A percentile compares a stretch with the other conserved stretches of the same genome.
These are phyloP conservation scores for Cardamine chenopodiifolia DNA, from an alignment of 345 rosid species.

Conservation along the genomic window DNA sequence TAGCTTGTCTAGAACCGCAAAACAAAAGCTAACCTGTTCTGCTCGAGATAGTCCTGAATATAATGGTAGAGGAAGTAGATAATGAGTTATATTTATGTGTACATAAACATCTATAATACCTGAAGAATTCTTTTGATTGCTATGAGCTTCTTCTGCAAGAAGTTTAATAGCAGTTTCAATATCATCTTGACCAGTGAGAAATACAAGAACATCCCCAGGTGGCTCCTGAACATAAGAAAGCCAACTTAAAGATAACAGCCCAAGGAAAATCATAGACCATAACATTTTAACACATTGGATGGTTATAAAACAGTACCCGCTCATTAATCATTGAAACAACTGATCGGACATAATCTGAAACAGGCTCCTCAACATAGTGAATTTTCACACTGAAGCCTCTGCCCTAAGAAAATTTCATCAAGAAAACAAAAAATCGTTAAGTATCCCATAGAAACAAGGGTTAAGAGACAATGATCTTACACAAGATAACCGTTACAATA, in stretches of 20 bases:
- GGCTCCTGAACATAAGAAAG: constrained; percentile 64
- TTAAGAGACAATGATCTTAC: neutral
- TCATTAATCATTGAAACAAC: constrained; percentile 82
- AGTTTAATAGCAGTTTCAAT: constrained; percentile 71
- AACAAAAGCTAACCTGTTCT: constrained; percentile 60
- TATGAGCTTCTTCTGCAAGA: constrained; percentile 75
- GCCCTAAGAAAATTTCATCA: constrained; percentile 59
- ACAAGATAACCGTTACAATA: constrained; percentile 14
- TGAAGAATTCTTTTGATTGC: constrained; percentile 59
- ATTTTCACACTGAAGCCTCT: constrained; percentile 88
- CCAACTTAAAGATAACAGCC: constrained; percentile 1
- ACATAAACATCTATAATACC: constrained; percentile 48
- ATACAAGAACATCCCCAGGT: constrained; percentile 82
- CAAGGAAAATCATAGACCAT: neutral
- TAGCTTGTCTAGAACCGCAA: neutral
- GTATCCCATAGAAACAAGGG: constrained; percentile 6
- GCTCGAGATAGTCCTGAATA: constrained; percentile 89
- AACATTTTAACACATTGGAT: neutral
- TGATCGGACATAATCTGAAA: constrained; percentile 78
- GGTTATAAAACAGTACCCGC: constrained; percentile 51
- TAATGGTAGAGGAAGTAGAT: constrained; percentile 72
- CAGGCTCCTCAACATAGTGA: constrained; percentile 87
- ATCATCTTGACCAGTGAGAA: constrained; percentile 98
- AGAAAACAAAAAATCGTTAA: neutral
- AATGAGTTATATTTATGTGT: neutral